phyloP scores from a whole-genome alignment of 306 rosid species.

The Carpinus viminea region DNA sequence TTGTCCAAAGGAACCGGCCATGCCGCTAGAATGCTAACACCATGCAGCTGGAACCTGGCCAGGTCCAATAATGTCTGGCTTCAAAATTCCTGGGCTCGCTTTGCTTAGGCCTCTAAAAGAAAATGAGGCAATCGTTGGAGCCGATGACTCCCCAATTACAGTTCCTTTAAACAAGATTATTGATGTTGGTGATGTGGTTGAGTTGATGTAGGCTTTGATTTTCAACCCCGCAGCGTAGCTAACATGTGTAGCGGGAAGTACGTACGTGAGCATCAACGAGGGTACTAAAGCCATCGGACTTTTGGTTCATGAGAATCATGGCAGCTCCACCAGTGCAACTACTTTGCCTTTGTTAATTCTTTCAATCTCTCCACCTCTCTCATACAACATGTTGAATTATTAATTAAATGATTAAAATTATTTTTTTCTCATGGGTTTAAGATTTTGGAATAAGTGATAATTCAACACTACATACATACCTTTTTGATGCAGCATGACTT shows the following conservation, averaged over 20 bases:
- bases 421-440: no score
- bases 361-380: slow-evolving; percentile 27
- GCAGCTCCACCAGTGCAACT: slow-evolving; percentile 48
- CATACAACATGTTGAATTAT: slow-evolving; percentile 38
- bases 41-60: no score
- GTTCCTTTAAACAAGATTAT: slow-evolving; percentile 51
- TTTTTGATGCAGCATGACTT: no score
- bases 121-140: slow-evolving; percentile 44
- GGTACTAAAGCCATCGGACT: slow-evolving; percentile 14
- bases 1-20: slow-evolving; percentile 50
- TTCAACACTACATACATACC: no score
- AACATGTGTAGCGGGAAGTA: slow-evolving; percentile 48
- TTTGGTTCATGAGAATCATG: slow-evolving; percentile 45
- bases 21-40: slow-evolving; percentile 57
- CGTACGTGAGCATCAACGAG: slow-evolving; percentile 28
- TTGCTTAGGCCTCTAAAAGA: slow-evolving; percentile 65
- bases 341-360: slow-evolving; percentile 12
- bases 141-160: slow-evolving; percentile 37
- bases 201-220: slow-evolving; percentile 46
- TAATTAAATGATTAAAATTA: no score
- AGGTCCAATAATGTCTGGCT: slow-evolving; percentile 61
- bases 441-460: no score
- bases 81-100: slow-evolving; percentile 46
- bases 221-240: slow-evolving; percentile 33
- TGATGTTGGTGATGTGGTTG: slow-evolving; percentile 35